phyloP scores from a whole-genome alignment of 192 early-diverging fungal genomes.

The Lunasporangiospora selenospora region DNA sequence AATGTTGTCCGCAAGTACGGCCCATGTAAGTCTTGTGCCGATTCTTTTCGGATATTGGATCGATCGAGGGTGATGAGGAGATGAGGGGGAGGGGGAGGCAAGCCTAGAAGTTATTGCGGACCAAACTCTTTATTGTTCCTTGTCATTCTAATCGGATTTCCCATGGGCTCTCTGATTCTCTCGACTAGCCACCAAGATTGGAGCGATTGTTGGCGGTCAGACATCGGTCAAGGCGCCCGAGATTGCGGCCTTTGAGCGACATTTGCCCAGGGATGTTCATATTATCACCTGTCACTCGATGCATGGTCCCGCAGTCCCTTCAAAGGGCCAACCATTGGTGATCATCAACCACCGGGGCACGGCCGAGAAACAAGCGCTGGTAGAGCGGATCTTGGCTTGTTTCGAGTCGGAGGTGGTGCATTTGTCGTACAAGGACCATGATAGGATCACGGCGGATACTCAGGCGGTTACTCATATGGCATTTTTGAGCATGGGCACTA shows the following conservation, averaged over 20 bases:
- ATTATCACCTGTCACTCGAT: conserved; percentile 96
- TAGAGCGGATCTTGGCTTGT: conserved; percentile 68
- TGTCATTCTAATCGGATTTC: too few relatives aligned
- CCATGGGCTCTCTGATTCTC: too few relatives aligned
- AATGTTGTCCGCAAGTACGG: conserved; percentile 83
- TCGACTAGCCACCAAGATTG: conserved; percentile 78
- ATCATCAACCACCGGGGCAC: conserved; percentile 82
- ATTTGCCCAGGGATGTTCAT: conserved; percentile 89
- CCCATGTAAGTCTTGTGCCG: conserved; percentile 74
- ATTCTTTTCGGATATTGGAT: too few relatives aligned
- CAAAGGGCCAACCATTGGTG: conserved; percentile 84
- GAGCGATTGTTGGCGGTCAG: conserved; percentile 91
- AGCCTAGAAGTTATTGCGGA: too few relatives aligned
- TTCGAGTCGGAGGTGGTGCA: conserved; percentile 86
- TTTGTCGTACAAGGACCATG: conserved; percentile 86
- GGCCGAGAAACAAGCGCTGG: conserved; percentile 62
- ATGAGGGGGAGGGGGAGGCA: too few relatives aligned
- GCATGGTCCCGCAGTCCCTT: conserved; percentile 90
- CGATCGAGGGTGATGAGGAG: too few relatives aligned
- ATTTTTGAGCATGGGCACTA: conserved; percentile 93
- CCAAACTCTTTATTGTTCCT: too few relatives aligned
- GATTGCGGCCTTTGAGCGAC: conserved; percentile 86
- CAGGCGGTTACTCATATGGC: conserved; percentile 97
- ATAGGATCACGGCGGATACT: conserved; percentile 96
- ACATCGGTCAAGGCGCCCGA: conserved; percentile 97